Evolutionary conservation across 2,329 filamentous ascomycete genomes (phyloP).

Genomic region (Canariomyces notabilis): DNA sequence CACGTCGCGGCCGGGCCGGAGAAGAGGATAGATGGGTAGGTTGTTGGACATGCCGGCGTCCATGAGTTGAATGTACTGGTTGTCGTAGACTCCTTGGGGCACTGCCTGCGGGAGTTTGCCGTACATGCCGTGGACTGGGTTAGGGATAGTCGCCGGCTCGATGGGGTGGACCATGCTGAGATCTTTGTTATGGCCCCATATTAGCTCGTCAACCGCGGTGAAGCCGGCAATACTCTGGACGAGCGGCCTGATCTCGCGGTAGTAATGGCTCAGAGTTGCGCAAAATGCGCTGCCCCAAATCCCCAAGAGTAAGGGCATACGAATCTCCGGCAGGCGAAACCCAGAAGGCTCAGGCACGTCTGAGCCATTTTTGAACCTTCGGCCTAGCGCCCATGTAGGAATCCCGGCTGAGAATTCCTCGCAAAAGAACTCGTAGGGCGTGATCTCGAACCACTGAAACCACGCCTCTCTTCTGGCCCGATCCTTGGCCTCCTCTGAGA

Average conservation of each 20-base stretch:
- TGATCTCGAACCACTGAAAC: conserved; percentile 98
- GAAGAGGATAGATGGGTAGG: conserved; percentile 87
- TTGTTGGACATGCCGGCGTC: conserved; percentile 99
- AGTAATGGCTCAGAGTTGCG: conserved; percentile 92
- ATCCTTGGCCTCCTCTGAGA: conserved; percentile 47
- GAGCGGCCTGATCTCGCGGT: conserved; percentile 83
- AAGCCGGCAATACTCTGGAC: conserved; percentile 72
- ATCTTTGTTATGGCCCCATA: conserved; percentile 77
- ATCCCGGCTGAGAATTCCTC: conserved; percentile 90
- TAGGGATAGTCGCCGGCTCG: conserved; percentile 84
- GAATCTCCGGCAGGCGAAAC: conserved; percentile 73
- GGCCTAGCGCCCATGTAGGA: conserved; percentile 87
- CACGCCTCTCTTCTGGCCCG: conserved; percentile 64
- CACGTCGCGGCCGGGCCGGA: conserved; percentile 81
- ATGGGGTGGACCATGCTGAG: conserved; percentile 91
- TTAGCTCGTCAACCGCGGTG: conserved; percentile 70
- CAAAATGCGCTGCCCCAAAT: conserved; percentile 98
- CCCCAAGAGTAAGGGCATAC: conserved; percentile 79
- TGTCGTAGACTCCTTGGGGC: conserved; percentile 69
- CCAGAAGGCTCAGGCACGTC: conserved; percentile 62
- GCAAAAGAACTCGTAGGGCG: conserved; percentile 91
- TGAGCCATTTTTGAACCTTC: conserved; percentile 69
- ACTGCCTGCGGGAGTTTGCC: conserved; percentile 67
- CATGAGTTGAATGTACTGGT: conserved; percentile 76
- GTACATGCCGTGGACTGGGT: conserved; percentile 79